These are phyloP conservation scores for Candida neerlandica DNA, from an alignment of 1,139 yeast species.

Conservation along the genomic window DNA sequence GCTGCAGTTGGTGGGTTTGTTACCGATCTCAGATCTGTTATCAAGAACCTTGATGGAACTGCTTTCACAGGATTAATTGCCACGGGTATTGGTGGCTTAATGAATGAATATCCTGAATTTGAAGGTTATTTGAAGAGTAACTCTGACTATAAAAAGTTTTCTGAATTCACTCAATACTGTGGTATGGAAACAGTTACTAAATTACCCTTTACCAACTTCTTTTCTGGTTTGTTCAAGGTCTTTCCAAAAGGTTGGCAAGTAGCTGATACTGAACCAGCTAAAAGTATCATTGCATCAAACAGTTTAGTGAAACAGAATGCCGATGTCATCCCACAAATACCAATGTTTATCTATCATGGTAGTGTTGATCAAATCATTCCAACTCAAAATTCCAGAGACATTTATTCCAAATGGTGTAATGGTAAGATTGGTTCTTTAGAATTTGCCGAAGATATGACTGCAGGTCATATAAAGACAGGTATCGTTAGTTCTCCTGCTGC, in stretches of 20 bases:
- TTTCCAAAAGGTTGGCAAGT: slow-evolving; percentile 20
- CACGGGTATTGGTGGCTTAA: slow-evolving; percentile 29
- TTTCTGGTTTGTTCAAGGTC: slow-evolving; percentile 20
- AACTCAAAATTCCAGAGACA: slow-evolving; percentile 23
- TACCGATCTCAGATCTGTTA: slow-evolving; percentile 25
- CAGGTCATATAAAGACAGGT: slow-evolving; percentile 31
- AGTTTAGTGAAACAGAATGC: slow-evolving; percentile 22
- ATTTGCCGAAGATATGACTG: slow-evolving; percentile 25
- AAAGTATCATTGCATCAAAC: slow-evolving; percentile 21
- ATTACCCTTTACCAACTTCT: slow-evolving; percentile 11
- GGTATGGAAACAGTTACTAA: background rate
- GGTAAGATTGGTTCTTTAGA: slow-evolving; percentile 32
- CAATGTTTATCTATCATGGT: slow-evolving; percentile 39
- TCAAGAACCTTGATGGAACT: slow-evolving; percentile 24
- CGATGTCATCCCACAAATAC: slow-evolving; percentile 29
- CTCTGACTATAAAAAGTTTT: background rate
- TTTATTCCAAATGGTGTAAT: slow-evolving; percentile 33
- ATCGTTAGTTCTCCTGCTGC: slow-evolving; percentile 34
- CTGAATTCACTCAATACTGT: background rate
- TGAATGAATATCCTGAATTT: slow-evolving; percentile 29
- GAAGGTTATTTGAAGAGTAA: background rate
- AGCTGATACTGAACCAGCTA: slow-evolving; percentile 19
- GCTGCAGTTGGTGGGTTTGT: slow-evolving; percentile 37
- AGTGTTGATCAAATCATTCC: slow-evolving; percentile 33
- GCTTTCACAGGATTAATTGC: slow-evolving; percentile 29